These are phyloP conservation scores for Phytophthora pinifolia DNA, from an alignment of 352 stramenopile genomes.

Conservation along the genomic window DNA sequence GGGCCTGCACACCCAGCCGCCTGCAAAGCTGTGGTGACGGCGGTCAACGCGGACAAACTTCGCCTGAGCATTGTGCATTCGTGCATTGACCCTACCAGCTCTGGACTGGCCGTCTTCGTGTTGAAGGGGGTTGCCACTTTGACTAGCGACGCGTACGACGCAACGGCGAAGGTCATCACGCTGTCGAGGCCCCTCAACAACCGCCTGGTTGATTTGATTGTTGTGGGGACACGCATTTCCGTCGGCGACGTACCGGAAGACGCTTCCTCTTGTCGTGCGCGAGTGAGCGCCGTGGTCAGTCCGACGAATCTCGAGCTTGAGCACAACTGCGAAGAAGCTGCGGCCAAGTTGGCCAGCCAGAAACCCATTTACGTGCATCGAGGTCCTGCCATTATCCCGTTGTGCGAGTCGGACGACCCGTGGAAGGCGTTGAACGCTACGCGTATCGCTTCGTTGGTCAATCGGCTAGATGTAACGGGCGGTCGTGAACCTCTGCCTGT, in stretches of 20 bases:
- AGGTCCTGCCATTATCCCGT: conserved; percentile 63
- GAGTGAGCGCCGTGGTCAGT: conserved; percentile 13
- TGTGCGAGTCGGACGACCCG: conserved; percentile 51
- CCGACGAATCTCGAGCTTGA: conserved; percentile 32
- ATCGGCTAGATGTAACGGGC: conserved; percentile 29
- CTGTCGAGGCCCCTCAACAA: conserved; percentile 20
- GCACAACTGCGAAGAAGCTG: conserved; percentile 24
- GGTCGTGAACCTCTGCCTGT: conserved; percentile 51
- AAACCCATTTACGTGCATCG: conserved; percentile 56
- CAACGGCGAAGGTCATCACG: conserved; percentile 10
- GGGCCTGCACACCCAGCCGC: conserved; percentile 25
- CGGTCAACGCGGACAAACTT: conserved; percentile 18
- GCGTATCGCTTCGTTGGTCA: conserved; percentile 29
- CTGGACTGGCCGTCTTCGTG: conserved; percentile 14
- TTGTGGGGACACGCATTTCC: conserved; percentile 21
- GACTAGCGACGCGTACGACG: conserved; percentile 16
- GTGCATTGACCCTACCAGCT: conserved; percentile 16
- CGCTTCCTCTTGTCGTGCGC: conserved; percentile 22
- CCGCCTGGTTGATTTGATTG: conserved; percentile 28
- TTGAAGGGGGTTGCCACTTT: conserved; percentile 18
- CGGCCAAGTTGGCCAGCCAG: conserved; percentile 26
- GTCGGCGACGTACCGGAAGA: conserved; percentile 21
- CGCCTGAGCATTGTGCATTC: conserved; percentile 22
- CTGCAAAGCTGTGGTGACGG: conserved; percentile 24
- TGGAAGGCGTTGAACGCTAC: conserved; percentile 46